Evolutionary conservation across 805 yeast species (phyloP), one percentile per base, ranked within the genome.

Genomic region (Saturnispora serradocipensis): DNA sequence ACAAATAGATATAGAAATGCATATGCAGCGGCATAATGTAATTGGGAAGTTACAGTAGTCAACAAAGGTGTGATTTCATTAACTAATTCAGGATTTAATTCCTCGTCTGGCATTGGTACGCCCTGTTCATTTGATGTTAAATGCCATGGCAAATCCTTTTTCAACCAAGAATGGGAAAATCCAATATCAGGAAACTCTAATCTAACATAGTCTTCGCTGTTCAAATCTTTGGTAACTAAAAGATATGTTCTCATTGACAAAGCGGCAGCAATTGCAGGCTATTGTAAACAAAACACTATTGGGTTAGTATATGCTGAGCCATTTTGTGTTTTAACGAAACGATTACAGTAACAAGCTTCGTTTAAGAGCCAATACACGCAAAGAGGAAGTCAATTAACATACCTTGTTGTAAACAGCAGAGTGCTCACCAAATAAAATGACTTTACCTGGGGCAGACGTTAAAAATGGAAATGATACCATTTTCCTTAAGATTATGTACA

Each of bases 191-290:
- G 95, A 66, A 90, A 88, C 58, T 86, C 88, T 55, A 91, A 70
- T 27, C 72, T 71, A 45, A 90, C 72, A 0, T 63, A 59, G 15
- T 76, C 73, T 0, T 71, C 56, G 43, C 57, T 52, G 2, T 58
- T 56, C 7, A n/a, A 8, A 53, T 69, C 71, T 18, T 77, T 73
- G 3, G 80, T 66, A 1, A 86, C 93, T 20, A 86, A 68, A 7
- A 90, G 67, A 60, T 88, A 91, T 0, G 97, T 86, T 60, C 97
- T 77, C 53, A 93, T 71, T 6, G 93, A 84, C 9, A 91, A 77
- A 4, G 97, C 93, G 0, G 98, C 97, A 1, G 99, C 98, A 49
- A 93, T 86, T 11, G 97, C 98, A 1, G 97, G 97, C 71, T 82
- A 34, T 22, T 11, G 42, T 30, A 30, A 30, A 44, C 35, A n/a